Base-by-base conservation (phyloP, 768 basidiomycete genomes). In the Russula sp. region DNA sequence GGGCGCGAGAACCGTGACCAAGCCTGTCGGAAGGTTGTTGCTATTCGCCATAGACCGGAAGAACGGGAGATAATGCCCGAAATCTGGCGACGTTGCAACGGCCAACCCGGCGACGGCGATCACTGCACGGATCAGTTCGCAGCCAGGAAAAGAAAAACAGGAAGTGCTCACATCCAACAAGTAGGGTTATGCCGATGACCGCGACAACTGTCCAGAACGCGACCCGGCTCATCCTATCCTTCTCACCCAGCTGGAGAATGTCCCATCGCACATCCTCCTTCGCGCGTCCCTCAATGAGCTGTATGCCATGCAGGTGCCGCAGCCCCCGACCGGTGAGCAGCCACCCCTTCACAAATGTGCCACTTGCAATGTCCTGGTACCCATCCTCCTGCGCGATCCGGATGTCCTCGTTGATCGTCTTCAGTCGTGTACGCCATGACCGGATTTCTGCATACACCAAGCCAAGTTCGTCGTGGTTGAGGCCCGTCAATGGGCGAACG, bases 241-340 rank as follows among this genome's bases (percentile, higher is more conserved):
- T 75, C 71, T 84, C 80, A 64, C 81, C 64, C 32, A 27, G 78
- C 72, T 89, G 87, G 54, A 92, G 74, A 31, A 88, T 84, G 62
- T 86, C 84, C 89, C 90, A 94, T 58, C 87, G 75, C 40, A 94
- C 83, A 71, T 92, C 90, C 69, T 92, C 89, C 72, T 89, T 91
- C 14, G 89, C 86, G 62, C 87, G 76, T 2, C 91, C 91, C 70
- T 89, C 86, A 27, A 94, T 90, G 40, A 87, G 74, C 70, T 88
- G 76, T 6, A 87, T 73, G 2, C 84, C 84, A 35, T 83, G 84
- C 32, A 92, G 71, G 67, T 79, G 80, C 59, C 83, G 73, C 62
- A 91, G 71, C 1, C 88, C 89, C 32, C 82, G 78, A 9, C 91
- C 91, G 45, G 89, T 80, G 70, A 94, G 74, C 57, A 94, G 70